These are phyloP conservation scores for Saturnispora hagleri DNA, from an alignment of 805 yeast genomes.

Conservation along the genomic window DNA sequence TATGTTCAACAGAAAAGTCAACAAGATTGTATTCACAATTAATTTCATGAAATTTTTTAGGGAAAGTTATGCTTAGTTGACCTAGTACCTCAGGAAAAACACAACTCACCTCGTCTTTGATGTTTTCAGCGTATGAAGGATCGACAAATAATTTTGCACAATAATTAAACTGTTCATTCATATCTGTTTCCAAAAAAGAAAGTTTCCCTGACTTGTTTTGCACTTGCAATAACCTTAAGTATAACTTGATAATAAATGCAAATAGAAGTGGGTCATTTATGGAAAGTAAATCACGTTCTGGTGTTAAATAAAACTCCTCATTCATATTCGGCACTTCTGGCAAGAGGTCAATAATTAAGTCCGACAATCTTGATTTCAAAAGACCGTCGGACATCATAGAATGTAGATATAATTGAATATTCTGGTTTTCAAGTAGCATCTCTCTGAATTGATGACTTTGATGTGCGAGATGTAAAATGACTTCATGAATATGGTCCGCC, in stretches of 20 bases:
- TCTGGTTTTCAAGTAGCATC: conserved; percentile 20
- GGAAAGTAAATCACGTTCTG: conserved; percentile 15
- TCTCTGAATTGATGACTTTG: conserved; percentile 26
- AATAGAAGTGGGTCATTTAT: conserved; percentile 26
- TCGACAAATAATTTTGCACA: conserved; percentile 21
- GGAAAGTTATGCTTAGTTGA: conserved; percentile 5
- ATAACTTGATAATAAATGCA: conserved; percentile 24
- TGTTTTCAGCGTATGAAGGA: conserved; percentile 4
- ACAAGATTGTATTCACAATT: conserved; percentile 20
- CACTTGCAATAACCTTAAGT: conserved; percentile 19
- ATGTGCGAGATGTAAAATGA: conserved; percentile 16
- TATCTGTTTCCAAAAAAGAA: conserved; percentile 10
- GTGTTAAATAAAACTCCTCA: conserved; percentile 18
- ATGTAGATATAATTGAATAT: conserved; percentile 16
- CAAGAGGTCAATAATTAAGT: conserved; percentile 22
- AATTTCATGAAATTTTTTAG: conserved; percentile 16
- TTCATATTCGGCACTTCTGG: conserved; percentile 21
- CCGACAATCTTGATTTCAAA: conserved; percentile 25
- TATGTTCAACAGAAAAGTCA: conserved; percentile 12
- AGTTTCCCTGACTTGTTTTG: conserved; percentile 1
- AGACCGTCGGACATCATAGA: conserved; percentile 20
- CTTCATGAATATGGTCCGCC: conserved; percentile 17
- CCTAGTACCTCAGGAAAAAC: conserved; percentile 10
- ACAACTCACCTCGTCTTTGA: conserved; percentile 1
- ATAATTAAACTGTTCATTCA: conserved; percentile 17